These are phyloP conservation scores for Aspergillus fijiensis DNA, from an alignment of 2,329 filamentous ascomycete species.

Conservation along the genomic window DNA sequence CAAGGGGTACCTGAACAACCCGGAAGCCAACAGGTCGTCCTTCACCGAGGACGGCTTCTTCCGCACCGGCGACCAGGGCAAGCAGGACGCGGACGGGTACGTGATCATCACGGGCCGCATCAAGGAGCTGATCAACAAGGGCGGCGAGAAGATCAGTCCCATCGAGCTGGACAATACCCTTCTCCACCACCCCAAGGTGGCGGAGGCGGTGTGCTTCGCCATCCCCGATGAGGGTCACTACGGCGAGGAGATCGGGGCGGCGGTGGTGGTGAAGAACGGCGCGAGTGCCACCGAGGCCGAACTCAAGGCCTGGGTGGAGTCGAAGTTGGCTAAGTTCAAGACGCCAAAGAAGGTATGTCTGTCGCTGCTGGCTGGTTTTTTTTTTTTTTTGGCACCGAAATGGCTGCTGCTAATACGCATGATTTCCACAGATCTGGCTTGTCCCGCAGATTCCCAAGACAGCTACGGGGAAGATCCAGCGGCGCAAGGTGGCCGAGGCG, in stretches of 20 bases:
- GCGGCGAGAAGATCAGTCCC: conserved; percentile 84
- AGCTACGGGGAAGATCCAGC: conserved; percentile 85
- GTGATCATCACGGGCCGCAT: conserved; percentile 86
- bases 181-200: conserved; percentile 68
- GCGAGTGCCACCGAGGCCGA: conserved; percentile 58
- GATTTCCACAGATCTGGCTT: conserved; percentile 64
- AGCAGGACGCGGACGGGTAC: conserved; percentile 76
- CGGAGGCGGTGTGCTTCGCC: conserved; percentile 80
- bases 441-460: conserved; percentile 85
- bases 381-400: neutral
- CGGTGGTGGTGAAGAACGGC: conserved; percentile 70
- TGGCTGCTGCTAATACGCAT: neutral
- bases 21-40: conserved; percentile 68
- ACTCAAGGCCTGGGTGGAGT: conserved; percentile 66
- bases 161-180: conserved; percentile 84
- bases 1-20: conserved; percentile 81
- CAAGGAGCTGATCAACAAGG: conserved; percentile 89
- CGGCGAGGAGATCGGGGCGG: conserved; percentile 77
- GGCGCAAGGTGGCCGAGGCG: conserved; percentile 78
- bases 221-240: conserved; percentile 74
- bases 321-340: conserved; percentile 79
- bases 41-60: conserved; percentile 79
- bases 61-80: conserved; percentile 83
- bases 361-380: neutral
- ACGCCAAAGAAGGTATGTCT: conserved; percentile 71